Evolutionary conservation across 2,329 filamentous ascomycete species (phyloP).

Genomic region (Penicillium expansum): DNA sequence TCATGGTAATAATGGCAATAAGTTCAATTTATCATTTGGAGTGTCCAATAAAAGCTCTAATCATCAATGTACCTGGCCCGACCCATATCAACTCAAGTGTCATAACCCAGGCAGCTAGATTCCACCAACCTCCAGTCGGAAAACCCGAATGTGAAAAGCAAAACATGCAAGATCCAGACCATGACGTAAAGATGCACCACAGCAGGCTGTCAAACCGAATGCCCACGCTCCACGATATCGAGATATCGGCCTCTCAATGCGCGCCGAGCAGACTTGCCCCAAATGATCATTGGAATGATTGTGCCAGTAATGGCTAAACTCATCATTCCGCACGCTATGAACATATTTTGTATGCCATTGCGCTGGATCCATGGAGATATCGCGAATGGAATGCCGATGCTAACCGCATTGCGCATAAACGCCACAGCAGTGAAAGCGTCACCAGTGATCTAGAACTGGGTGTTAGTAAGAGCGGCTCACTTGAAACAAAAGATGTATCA

Average conservation of each 20-base stretch:
- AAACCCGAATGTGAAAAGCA: no score
- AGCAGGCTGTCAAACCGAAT: not conserved
- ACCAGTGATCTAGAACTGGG: conserved; percentile 17
- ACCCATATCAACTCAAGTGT: no score
- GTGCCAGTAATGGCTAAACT: conserved; percentile 20
- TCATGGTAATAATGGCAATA: not conserved
- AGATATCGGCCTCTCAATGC: conserved; percentile 13
- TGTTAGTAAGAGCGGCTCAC: not conserved
- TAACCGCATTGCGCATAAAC: conserved; percentile 33
- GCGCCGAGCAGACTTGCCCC: conserved; percentile 21
- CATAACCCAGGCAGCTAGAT: conserved; percentile 1
- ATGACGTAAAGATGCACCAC: not conserved
- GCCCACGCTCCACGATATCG: conserved; percentile 11
- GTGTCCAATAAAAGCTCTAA: not conserved
- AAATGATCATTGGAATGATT: conserved; percentile 24
- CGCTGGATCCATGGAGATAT: conserved; percentile 29
- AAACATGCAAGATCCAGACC: no score
- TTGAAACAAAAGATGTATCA: not conserved
- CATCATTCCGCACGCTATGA: conserved; percentile 27
- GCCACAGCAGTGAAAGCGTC: conserved; percentile 32
- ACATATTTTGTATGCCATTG: conserved; percentile 28
- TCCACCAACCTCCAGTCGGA: not conserved
- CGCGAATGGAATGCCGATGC: conserved; percentile 33
- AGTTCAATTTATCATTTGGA: not conserved
- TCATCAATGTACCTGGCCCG: no score